These are phyloP conservation scores for Aspergillus nanangensis DNA, from an alignment of 495 filamentous ascomycete species.

Conservation along the genomic window DNA sequence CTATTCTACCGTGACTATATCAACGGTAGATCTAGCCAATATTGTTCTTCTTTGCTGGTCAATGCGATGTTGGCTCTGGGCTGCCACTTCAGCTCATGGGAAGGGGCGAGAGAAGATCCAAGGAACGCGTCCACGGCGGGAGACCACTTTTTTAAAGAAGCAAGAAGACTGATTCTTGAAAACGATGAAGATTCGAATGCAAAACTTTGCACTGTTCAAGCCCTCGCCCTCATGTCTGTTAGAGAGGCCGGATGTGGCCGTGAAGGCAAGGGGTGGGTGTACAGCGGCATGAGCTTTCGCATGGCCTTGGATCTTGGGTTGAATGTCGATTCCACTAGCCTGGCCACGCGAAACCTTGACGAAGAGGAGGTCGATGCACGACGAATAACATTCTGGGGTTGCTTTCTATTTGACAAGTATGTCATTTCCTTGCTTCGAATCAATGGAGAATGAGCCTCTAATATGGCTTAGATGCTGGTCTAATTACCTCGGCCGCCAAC, in stretches of 20 bases:
- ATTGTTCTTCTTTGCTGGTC: constrained; percentile 86
- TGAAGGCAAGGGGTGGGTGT: constrained; percentile 96
- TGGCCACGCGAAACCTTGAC: constrained; percentile 56
- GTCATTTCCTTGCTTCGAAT: background rate
- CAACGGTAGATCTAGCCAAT: constrained; percentile 56
- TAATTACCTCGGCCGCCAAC: constrained; percentile 91
- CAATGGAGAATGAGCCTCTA: background rate
- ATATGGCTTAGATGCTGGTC: constrained; percentile 74
- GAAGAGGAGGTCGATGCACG: constrained; percentile 87
- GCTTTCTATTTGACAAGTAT: constrained; percentile 93
- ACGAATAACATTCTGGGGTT: constrained; percentile 96
- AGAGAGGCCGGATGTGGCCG: constrained; percentile 93
- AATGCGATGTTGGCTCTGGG: constrained; percentile 96
- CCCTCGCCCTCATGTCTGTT: constrained; percentile 92
- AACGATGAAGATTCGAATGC: constrained; percentile 93
- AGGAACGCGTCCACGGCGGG: constrained; percentile 81
- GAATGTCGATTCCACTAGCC: constrained; percentile 74
- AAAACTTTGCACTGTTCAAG: constrained; percentile 89
- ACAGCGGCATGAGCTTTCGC: constrained; percentile 97
- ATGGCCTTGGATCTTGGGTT: constrained; percentile 95
- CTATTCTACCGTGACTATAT: constrained; percentile 87
- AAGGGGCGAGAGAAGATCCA: constrained; percentile 62
- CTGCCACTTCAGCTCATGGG: constrained; percentile 86
- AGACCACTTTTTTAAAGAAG: constrained; percentile 95
- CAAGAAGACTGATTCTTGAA: constrained; percentile 82